Percentiles rank a stretch among this genome's conserved stretches.
These are phyloP conservation scores for Mycena indigotica DNA, from an alignment of 768 basidiomycete species.

Conservation along the genomic window DNA sequence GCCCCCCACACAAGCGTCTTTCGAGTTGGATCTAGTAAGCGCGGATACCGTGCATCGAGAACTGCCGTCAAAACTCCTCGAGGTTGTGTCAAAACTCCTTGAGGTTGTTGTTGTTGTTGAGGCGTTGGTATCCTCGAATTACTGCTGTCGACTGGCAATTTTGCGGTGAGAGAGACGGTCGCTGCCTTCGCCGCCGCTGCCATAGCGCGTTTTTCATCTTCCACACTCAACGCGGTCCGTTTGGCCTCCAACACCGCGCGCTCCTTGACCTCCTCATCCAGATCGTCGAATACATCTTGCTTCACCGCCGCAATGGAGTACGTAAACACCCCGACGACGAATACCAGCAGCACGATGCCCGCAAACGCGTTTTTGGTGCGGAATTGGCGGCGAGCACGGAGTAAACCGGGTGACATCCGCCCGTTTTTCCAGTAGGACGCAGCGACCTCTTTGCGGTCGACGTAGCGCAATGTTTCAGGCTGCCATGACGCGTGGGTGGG, in stretches of 20 bases:
- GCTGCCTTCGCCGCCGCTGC: slow-evolving; percentile 25
- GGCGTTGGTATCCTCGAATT: too few relatives aligned
- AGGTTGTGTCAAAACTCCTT: slow-evolving; percentile 8
- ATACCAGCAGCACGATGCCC: slow-evolving; percentile 69
- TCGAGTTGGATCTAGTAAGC: slow-evolving; percentile 56
- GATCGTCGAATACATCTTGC: slow-evolving; percentile 89
- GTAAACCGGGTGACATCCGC: slow-evolving; percentile 82
- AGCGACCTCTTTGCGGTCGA: slow-evolving; percentile 13
- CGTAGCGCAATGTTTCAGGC: slow-evolving; percentile 23
- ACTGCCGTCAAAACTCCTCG: slow-evolving; percentile 50
- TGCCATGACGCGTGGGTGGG: slow-evolving; percentile 25
- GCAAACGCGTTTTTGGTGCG: slow-evolving; percentile 77
- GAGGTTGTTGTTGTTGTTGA: not conserved
- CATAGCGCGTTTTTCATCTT: slow-evolving; percentile 31
- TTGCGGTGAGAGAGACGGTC: slow-evolving; percentile 8
- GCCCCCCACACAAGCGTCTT: slow-evolving; percentile 77
- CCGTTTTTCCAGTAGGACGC: slow-evolving; percentile 25
- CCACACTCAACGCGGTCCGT: slow-evolving; percentile 28
- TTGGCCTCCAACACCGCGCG: slow-evolving; percentile 37
- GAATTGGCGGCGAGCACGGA: slow-evolving; percentile 87
- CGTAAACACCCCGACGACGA: slow-evolving; percentile 81
- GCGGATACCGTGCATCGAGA: slow-evolving; percentile 49
- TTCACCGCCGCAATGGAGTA: slow-evolving; percentile 95
- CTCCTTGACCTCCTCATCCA: slow-evolving; percentile 74
- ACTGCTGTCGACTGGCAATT: not conserved